phyloP scores from a whole-genome alignment of 1,139 yeast species.

The Candida sanyaensis region DNA sequence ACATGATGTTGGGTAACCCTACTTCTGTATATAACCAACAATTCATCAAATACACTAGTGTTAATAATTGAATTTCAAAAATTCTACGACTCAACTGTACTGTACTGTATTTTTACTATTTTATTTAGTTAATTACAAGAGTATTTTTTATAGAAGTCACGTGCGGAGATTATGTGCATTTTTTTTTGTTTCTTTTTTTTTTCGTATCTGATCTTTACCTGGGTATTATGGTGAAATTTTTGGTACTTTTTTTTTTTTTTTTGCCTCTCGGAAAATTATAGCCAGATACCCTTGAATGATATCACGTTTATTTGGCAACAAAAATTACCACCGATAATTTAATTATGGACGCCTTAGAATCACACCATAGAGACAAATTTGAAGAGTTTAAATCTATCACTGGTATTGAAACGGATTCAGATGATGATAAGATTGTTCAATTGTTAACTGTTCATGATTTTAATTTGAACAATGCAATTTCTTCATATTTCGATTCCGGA shows the following conservation, averaged over 20 bases:
- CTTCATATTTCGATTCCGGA: conserved; percentile 54
- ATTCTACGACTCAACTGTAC: too few relatives aligned
- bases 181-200: too few relatives aligned
- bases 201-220: too few relatives aligned
- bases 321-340: background rate
- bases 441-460: conserved; percentile 45
- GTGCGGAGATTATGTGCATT: background rate
- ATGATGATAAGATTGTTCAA: conserved; percentile 33
- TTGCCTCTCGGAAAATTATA: background rate
- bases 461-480: conserved; percentile 52
- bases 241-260: background rate
- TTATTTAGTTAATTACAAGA: too few relatives aligned
- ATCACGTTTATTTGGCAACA: background rate
- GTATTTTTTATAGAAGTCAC: background rate
- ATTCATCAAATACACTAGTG: too few relatives aligned
- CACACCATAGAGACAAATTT: conserved; percentile 18
- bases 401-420: conserved; percentile 26
- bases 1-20: too few relatives aligned
- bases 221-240: background rate
- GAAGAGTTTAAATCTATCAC: conserved; percentile 49
- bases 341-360: conserved; percentile 5
- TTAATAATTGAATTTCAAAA: too few relatives aligned
- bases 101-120: too few relatives aligned
- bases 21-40: too few relatives aligned
- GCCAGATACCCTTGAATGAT: background rate